phyloP scores from a whole-genome alignment of 148 eudicot species.

The Polygonum aviculare region DNA sequence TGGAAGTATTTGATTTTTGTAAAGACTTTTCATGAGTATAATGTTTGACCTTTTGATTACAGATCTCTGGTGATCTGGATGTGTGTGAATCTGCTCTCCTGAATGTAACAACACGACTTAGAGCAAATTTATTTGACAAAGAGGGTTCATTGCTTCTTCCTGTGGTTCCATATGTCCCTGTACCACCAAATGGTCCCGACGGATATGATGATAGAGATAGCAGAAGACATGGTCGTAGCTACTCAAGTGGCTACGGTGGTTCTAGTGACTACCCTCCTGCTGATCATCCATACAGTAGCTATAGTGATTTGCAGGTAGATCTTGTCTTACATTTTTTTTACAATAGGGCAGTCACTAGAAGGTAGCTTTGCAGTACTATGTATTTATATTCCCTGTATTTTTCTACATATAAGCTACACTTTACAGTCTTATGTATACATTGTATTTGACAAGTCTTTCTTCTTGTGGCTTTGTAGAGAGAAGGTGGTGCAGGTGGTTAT shows the following conservation, averaged over 20 bases:
- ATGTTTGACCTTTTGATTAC: not conserved
- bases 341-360: too few species aligned
- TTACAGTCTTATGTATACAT: not conserved
- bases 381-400: not conserved
- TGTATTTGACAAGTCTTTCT: not conserved
- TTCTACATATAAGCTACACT: not conserved
- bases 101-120: slow-evolving; percentile 66
- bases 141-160: slow-evolving; percentile 82
- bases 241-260: slow-evolving; percentile 75
- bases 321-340: not conserved
- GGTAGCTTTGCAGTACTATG: too few species aligned
- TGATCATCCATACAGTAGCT: slow-evolving; percentile 68
- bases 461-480: slow-evolving; percentile 34
- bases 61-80: slow-evolving; percentile 95
- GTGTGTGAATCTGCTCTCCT: slow-evolving; percentile 78
- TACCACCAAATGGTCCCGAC: slow-evolving; percentile 55
- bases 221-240: slow-evolving; percentile 69
- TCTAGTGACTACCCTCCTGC: slow-evolving; percentile 51
- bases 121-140: slow-evolving; percentile 88
- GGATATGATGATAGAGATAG: slow-evolving; percentile 73
- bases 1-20: not conserved
- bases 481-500: slow-evolving; percentile 50
- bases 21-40: not conserved
- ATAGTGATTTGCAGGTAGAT: slow-evolving; percentile 65
- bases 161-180: slow-evolving; percentile 80